A percentile compares a stretch with the other conserved stretches of the same genome.
phyloP scores from a whole-genome alignment of 768 basidiomycete genomes.

The Cystofilobasidium bisporidii region DNA sequence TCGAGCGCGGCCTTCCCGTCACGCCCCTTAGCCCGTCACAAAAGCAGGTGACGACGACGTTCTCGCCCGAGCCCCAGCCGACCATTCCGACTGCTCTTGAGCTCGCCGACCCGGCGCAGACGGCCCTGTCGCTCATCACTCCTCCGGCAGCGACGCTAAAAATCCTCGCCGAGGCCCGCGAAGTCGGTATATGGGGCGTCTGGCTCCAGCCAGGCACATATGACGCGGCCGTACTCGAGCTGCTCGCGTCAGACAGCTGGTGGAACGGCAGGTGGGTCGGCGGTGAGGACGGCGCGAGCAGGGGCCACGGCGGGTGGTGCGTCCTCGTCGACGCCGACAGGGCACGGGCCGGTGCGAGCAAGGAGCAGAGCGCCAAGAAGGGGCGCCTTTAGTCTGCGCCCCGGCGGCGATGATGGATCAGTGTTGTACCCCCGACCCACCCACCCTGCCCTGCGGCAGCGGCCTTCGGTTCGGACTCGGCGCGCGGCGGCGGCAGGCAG shows the following conservation, averaged over 20 bases:
- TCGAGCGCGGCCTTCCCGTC: conserved; percentile 50
- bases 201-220: conserved; percentile 23
- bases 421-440: too few species aligned
- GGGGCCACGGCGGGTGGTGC: conserved; percentile 20
- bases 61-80: conserved; percentile 19
- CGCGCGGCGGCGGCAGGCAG: too few species aligned
- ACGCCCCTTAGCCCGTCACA: conserved; percentile 48
- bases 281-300: neutral
- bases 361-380: neutral
- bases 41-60: neutral
- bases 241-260: conserved; percentile 5
- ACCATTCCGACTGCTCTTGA: conserved; percentile 44
- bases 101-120: conserved; percentile 54
- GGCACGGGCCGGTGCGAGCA: neutral
- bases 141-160: conserved; percentile 52
- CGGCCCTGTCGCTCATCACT: conserved; percentile 69
- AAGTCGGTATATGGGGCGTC: conserved; percentile 4
- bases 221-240: neutral
- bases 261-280: conserved; percentile 19
- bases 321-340: conserved; percentile 24
- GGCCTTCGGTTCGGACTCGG: too few species aligned
- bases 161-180: conserved; percentile 6
- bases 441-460: too few species aligned
- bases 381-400: neutral
- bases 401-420: neutral